Conservation (phyloP, 1,139 yeast species). For the Saccharomycopsis crataegensis region DNA sequence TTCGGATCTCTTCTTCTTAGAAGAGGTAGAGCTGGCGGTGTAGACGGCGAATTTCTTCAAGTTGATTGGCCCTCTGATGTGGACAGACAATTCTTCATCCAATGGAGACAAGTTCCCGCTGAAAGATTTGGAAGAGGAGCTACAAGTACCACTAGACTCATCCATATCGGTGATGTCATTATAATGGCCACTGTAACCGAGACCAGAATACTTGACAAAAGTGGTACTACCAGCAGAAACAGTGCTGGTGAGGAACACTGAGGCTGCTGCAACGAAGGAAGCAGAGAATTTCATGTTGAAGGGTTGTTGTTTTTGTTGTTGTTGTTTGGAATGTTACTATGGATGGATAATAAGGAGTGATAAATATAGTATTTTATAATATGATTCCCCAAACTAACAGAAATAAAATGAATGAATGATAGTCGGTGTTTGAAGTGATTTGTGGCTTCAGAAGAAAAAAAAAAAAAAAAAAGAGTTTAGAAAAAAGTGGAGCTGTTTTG, state of each 20-base stretch:
- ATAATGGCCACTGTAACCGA: slow-evolving; percentile 80
- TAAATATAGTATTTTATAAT: too few species aligned
- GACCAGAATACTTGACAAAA: slow-evolving; percentile 42
- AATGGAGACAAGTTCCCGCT: slow-evolving; percentile 77
- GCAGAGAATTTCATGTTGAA: slow-evolving; percentile 2
- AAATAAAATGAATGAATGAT: too few species aligned
- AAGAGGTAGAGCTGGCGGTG: slow-evolving; percentile 31
- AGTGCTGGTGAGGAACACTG: slow-evolving; percentile 26
- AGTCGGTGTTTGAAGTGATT: too few species aligned
- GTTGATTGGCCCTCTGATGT: slow-evolving; percentile 87
- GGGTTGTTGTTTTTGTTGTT: too few species aligned
- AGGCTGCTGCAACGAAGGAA: slow-evolving; percentile 24
- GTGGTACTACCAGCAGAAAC: slow-evolving; percentile 25
- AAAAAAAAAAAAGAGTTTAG: too few species aligned
- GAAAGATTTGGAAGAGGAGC: slow-evolving; percentile 44
- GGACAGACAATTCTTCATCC: slow-evolving; percentile 84
- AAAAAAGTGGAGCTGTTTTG: too few species aligned
- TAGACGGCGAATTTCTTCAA: slow-evolving; percentile 73
- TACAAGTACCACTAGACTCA: slow-evolving; percentile 55
- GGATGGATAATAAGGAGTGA: too few species aligned
- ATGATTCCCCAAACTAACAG: too few species aligned
- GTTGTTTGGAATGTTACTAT: too few species aligned
- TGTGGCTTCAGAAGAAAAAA: too few species aligned
- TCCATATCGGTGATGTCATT: slow-evolving; percentile 66
- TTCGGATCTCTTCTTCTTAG: slow-evolving; percentile 27